Conservation (phyloP, 495 filamentous ascomycete genomes). For the Podospora pseudopauciseta region DNA sequence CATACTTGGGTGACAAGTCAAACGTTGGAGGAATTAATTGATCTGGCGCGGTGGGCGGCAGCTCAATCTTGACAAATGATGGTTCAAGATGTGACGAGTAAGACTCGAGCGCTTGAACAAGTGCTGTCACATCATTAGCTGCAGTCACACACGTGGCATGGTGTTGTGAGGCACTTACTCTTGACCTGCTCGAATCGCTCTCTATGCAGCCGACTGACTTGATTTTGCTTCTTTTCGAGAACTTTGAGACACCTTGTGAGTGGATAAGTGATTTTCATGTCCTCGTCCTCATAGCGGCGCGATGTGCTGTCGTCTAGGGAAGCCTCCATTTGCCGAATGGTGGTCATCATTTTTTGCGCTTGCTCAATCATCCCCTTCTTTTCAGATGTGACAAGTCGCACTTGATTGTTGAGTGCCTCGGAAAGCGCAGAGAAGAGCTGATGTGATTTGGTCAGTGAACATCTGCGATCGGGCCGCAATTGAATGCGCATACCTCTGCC, state of each 20-base stretch:
- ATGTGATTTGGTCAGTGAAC: conserved; percentile 8
- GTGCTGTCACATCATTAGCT: conserved; percentile 54
- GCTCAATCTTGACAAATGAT: conserved; percentile 71
- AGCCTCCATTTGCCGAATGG: conserved; percentile 87
- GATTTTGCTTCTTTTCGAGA: conserved; percentile 80
- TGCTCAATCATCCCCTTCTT: conserved; percentile 84
- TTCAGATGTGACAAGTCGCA: conserved; percentile 74
- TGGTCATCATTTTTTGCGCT: conserved; percentile 76
- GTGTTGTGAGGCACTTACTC: conserved; percentile 53
- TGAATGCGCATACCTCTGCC: conserved; percentile 58
- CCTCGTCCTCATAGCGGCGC: conserved; percentile 51
- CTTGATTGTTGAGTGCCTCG: conserved; percentile 79
- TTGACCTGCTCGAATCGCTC: conserved; percentile 93
- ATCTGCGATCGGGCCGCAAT: conserved; percentile 1
- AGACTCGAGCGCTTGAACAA: conserved; percentile 87
- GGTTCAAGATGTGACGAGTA: conserved; percentile 92
- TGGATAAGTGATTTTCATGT: conserved; percentile 73
- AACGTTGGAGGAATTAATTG: conserved; percentile 74
- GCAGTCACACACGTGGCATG: not conserved
- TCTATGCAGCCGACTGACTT: conserved; percentile 73
- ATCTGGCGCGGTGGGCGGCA: conserved; percentile 76
- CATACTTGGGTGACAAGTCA: conserved; percentile 85
- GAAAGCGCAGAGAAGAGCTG: conserved; percentile 86
- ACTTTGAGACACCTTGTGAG: conserved; percentile 70
- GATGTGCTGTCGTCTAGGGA: conserved; percentile 74